These are phyloP conservation scores for Exutisphaerella laricina DNA, from an alignment of 2,329 filamentous ascomycete genomes.

Conservation along the genomic window DNA sequence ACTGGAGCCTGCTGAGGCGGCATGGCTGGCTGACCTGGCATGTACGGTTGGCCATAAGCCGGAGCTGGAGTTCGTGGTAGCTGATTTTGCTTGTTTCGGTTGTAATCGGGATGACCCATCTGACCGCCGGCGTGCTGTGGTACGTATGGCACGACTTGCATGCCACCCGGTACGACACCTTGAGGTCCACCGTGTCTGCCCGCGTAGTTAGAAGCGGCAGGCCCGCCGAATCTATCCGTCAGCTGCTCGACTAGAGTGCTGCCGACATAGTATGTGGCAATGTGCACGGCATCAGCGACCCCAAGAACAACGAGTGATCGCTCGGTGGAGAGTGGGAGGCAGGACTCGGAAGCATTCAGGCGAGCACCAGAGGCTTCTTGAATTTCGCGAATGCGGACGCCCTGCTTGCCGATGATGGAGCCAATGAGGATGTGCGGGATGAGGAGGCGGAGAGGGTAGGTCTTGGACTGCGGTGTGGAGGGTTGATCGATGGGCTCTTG, in stretches of 20 bases:
- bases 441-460: constrained; percentile 89
- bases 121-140: constrained; percentile 89
- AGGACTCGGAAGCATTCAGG: constrained; percentile 92
- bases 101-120: constrained; percentile 86
- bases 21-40: constrained; percentile 54
- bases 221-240: constrained; percentile 92
- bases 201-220: constrained; percentile 94
- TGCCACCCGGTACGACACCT: constrained; percentile 88
- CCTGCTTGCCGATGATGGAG: constrained; percentile 96
- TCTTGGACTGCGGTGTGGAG: constrained; percentile 91
- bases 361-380: constrained; percentile 96
- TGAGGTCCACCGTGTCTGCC: constrained; percentile 90
- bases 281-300: constrained; percentile 96
- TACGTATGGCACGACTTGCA: constrained; percentile 98
- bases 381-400: constrained; percentile 93
- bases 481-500: constrained; percentile 86
- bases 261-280: constrained; percentile 97
- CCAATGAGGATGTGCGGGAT: constrained; percentile 97
- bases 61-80: constrained; percentile 60
- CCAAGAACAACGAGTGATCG: constrained; percentile 97
- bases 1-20: constrained; percentile 50
- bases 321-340: constrained; percentile 89
- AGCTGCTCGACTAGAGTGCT: constrained; percentile 97
- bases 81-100: constrained; percentile 63
- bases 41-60: constrained; percentile 58